Evolutionary conservation across 176 grass and related monocot genomes (phyloP).

Genomic region (Hordeum marinum): DNA sequence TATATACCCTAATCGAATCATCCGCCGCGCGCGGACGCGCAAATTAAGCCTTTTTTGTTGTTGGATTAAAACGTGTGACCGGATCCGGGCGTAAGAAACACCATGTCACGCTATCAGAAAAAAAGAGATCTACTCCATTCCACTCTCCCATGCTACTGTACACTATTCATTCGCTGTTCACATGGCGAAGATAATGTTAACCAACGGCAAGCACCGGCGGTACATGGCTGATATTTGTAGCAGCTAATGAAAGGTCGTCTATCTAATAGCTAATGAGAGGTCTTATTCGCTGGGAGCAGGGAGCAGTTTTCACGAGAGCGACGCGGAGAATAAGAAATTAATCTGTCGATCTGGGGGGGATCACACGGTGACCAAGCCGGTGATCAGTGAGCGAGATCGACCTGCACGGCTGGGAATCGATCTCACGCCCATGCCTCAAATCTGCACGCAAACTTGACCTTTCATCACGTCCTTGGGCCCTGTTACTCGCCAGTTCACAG

Average conservation of each 20-base stretch:
- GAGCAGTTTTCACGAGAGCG: slow-evolving; percentile 5
- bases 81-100: not conserved
- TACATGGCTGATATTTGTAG: not conserved
- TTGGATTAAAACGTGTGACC: not conserved
- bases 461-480: not conserved
- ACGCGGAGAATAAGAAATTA: not conserved
- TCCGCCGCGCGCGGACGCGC: too few species aligned
- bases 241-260: not conserved
- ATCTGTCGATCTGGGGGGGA: not conserved
- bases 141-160: not conserved
- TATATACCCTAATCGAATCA: not conserved
- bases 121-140: not conserved
- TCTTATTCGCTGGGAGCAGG: not conserved
- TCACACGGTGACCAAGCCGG: too few species aligned
- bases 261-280: not conserved
- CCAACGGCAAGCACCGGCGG: not conserved
- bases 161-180: not conserved
- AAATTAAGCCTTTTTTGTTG: not conserved
- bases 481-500: not conserved
- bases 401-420: slow-evolving; percentile 2
- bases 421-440: not conserved
- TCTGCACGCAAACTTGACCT: not conserved
- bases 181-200: not conserved
- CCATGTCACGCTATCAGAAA: not conserved
- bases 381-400: not conserved